A percentile compares a stretch with the other conserved stretches of the same genome.
Conservation (phyloP, 495 filamentous ascomycete genomes). For the Neurospora sp. region DNA sequence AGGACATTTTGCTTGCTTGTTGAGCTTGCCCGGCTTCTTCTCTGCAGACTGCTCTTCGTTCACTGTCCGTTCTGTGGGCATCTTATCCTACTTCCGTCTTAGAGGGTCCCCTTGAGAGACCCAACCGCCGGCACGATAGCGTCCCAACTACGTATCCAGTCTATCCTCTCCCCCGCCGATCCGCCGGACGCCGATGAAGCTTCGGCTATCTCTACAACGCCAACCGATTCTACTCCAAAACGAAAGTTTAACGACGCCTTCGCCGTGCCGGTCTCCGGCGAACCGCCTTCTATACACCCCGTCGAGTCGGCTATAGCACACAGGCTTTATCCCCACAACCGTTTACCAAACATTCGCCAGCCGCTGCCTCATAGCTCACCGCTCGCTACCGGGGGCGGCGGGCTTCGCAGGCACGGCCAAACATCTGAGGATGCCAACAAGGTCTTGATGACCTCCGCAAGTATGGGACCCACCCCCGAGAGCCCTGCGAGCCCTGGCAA, state of each 20-base stretch:
- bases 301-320: slow-evolving; percentile 7
- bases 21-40: neutral
- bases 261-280: slow-evolving; percentile 16
- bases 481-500: slow-evolving; percentile 21
- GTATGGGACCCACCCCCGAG: slow-evolving; percentile 19
- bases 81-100: slow-evolving; percentile 3
- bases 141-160: slow-evolving; percentile 38
- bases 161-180: slow-evolving; percentile 38
- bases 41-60: neutral
- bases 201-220: slow-evolving; percentile 17
- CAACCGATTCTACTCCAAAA: slow-evolving; percentile 20
- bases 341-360: slow-evolving; percentile 16
- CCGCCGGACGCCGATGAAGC: slow-evolving; percentile 29
- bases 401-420: slow-evolving; percentile 10
- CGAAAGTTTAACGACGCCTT: slow-evolving; percentile 28
- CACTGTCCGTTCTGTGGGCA: neutral
- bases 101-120: slow-evolving; percentile 22
- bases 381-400: slow-evolving; percentile 12
- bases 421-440: slow-evolving; percentile 19
- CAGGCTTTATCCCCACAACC: slow-evolving; percentile 4
- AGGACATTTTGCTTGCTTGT: slow-evolving; percentile 8
- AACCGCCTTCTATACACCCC: slow-evolving; percentile 9
- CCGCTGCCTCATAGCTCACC: slow-evolving; percentile 21
- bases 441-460: slow-evolving; percentile 6
- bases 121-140: slow-evolving; percentile 40